phyloP scores from a whole-genome alignment of 140 eudicot species.

The Bidens hawaiensis region DNA sequence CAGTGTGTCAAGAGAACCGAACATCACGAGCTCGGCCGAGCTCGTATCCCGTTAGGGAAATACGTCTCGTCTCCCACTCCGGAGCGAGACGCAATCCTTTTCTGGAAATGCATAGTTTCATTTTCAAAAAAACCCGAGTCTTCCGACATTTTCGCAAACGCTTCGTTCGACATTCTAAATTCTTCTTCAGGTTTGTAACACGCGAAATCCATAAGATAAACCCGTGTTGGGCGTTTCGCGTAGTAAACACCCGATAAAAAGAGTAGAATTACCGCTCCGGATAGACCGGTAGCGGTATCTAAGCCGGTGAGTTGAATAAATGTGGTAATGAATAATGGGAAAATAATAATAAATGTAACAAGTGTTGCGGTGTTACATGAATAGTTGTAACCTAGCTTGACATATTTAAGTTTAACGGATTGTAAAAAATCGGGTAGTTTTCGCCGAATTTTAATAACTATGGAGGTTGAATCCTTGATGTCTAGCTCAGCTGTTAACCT shows the following conservation, averaged over 20 bases:
- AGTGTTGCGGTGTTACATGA: slow-evolving; percentile 56
- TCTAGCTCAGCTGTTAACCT: slow-evolving; percentile 83
- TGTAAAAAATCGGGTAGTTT: slow-evolving; percentile 74
- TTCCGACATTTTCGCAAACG: slow-evolving; percentile 67
- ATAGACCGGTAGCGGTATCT: slow-evolving; percentile 47
- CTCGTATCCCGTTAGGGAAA: slow-evolving; percentile 57
- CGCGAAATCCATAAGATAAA: slow-evolving; percentile 72
- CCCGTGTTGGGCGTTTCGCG: slow-evolving; percentile 60
- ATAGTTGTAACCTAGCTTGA: slow-evolving; percentile 74
- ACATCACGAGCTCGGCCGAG: slow-evolving; percentile 71
- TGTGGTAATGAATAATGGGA: slow-evolving; percentile 48
- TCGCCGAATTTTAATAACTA: slow-evolving; percentile 77
- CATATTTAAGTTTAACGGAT: slow-evolving; percentile 89
- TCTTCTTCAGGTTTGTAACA: slow-evolving; percentile 76
- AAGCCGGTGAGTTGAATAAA: slow-evolving; percentile 48
- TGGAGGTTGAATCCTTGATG: slow-evolving; percentile 59
- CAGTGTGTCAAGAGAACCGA: slow-evolving; percentile 67
- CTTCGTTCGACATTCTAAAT: slow-evolving; percentile 40
- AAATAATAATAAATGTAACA: slow-evolving; percentile 31
- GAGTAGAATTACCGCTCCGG: slow-evolving; percentile 29
- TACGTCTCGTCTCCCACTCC: slow-evolving; percentile 90
- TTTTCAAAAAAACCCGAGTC: slow-evolving; percentile 46
- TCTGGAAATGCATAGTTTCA: slow-evolving; percentile 62
- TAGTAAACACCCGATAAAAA: slow-evolving; percentile 57
- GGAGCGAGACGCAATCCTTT: slow-evolving; percentile 55